Base-by-base conservation (phyloP, 352 stramenopile species). In the Pythium insidiosum region DNA sequence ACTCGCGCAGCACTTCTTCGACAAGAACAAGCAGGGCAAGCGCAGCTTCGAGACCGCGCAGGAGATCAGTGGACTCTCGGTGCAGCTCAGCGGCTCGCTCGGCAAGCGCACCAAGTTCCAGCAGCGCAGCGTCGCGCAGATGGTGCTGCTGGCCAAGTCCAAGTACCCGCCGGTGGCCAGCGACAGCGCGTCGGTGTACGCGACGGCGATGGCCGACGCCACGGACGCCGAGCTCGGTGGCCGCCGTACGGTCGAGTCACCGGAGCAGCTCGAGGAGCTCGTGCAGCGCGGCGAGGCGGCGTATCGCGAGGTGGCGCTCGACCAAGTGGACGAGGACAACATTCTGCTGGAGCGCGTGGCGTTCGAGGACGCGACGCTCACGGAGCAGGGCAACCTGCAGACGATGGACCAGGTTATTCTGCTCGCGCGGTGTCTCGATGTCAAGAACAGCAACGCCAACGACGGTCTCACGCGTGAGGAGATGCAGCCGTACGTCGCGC, bases 71-170 rank as follows among this genome's bases (percentile, higher is more conserved):
- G 77, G 82, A 21, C 60, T 98, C 16, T 68, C 58, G 26, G 77
- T 95, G 2, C 60, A 96, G 50, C 65, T 98, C 23, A 97, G 82
- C 16, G 95, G 93, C 13, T 91, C 84, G 3, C 61, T 97, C 56
- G 95, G 95, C 28, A 96, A 96, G 61, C 76, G 92, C 38, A 98
- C 93, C 30, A 98, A 98, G 59, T 98, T 88, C 61, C 94, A 98
- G 58, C 66, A 84, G 53, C 91, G 96, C 41, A 80, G 74, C 44
- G 84, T 88, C 10, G 84, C 94, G 47, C 91, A 98, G 53, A 86
- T 93, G 73, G 66, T 91, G 43, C 61, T 91, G 16, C 67, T 87
- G 12, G 78, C 75, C 1, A 68, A 67, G 23, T 85, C 74, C 23
- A 84, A 78, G 62, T 71, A 71, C 44, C 43, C 63, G 31, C 63